A percentile compares a stretch with the other conserved stretches of the same genome.
Evolutionary conservation across 306 rosid species (phyloP).

Genomic region (Amphicarpaea edgeworthii): DNA sequence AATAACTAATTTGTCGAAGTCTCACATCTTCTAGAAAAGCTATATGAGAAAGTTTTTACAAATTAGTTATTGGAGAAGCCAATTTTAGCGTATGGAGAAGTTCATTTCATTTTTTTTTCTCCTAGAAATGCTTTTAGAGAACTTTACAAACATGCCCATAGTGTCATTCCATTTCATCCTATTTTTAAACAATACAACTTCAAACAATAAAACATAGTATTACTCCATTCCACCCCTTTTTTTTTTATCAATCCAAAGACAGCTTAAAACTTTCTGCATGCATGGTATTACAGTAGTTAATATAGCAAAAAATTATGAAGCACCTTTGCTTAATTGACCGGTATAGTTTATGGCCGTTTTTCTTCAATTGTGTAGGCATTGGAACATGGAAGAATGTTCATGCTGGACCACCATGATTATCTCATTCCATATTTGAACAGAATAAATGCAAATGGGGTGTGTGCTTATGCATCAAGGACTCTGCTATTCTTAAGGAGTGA

Average conservation of each 20-base stretch:
- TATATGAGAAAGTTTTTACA: too few species aligned
- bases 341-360: not conserved
- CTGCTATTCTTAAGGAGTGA: conserved; percentile 68
- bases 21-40: too few species aligned
- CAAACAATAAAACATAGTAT: not conserved
- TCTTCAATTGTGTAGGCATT: conserved; percentile 60
- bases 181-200: not conserved
- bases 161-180: not conserved
- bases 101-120: too few species aligned
- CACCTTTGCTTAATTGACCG: not conserved
- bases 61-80: too few species aligned
- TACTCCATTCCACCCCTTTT: not conserved
- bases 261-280: not conserved
- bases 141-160: too few species aligned
- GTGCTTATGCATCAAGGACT: conserved; percentile 76
- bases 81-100: too few species aligned
- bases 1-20: too few species aligned
- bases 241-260: not conserved
- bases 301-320: not conserved
- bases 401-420: conserved; percentile 77
- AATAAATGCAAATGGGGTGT: conserved; percentile 58
- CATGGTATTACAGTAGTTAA: not conserved
- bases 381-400: conserved; percentile 56
- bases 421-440: conserved; percentile 65
- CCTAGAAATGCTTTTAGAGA: too few species aligned